Percentiles rank a stretch among this genome's conserved stretches.
These are phyloP conservation scores for Leccinum boreale DNA, from an alignment of 768 basidiomycete species.

Conservation along the genomic window DNA sequence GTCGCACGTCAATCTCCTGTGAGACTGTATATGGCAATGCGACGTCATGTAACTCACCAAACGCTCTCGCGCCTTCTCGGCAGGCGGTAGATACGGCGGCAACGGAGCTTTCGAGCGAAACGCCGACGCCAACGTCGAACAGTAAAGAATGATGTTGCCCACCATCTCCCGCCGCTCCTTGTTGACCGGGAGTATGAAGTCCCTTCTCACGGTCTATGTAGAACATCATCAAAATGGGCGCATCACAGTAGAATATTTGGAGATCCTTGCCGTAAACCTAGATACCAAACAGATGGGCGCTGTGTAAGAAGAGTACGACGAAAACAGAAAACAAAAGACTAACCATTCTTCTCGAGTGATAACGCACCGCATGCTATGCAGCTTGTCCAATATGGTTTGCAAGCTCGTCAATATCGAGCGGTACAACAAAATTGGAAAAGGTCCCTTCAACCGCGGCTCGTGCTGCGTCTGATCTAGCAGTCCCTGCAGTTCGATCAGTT, in stretches of 20 bases:
- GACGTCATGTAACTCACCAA: conserved; percentile 48
- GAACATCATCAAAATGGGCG: background rate
- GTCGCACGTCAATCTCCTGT: background rate
- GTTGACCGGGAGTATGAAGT: conserved; percentile 91
- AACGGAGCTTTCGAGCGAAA: conserved; percentile 87
- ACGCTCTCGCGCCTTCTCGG: conserved; percentile 75
- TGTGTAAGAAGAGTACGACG: conserved; percentile 10
- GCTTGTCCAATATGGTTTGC: conserved; percentile 80
- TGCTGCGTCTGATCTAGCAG: conserved; percentile 87
- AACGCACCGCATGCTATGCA: conserved; percentile 98
- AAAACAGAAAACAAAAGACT: conserved; percentile 19
- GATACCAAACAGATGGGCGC: background rate
- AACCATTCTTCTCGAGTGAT: conserved; percentile 94
- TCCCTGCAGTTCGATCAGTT: conserved; percentile 80
- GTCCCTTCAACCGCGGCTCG: conserved; percentile 94
- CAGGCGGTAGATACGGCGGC: conserved; percentile 95
- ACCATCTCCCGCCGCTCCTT: conserved; percentile 89
- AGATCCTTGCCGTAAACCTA: conserved; percentile 66
- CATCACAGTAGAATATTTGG: background rate
- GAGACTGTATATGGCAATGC: background rate
- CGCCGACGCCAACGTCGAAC: conserved; percentile 74
- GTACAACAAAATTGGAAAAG: conserved; percentile 86
- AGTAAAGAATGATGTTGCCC: conserved; percentile 90
- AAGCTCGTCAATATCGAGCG: conserved; percentile 77
- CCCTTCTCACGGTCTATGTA: conserved; percentile 67